These are phyloP conservation scores for Paspalum notatum DNA, from an alignment of 176 grass and related monocot species.

Conservation along the genomic window DNA sequence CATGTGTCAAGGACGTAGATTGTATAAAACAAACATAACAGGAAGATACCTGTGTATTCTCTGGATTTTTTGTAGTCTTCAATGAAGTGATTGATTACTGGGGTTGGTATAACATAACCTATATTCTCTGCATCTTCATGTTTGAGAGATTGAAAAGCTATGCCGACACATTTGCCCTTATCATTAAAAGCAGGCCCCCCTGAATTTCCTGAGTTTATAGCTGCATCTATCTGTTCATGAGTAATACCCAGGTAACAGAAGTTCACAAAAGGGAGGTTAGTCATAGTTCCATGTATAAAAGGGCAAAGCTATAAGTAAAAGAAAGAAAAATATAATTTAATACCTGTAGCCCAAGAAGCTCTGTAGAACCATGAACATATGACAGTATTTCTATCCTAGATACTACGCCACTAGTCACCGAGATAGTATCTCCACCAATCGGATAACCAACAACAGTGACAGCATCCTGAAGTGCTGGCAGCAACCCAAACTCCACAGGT, in stretches of 20 bases:
- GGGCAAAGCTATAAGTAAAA: not conserved
- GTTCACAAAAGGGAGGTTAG: not conserved
- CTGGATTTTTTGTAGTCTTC: slow-evolving; percentile 87
- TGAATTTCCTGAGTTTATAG: slow-evolving; percentile 99
- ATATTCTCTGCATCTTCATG: slow-evolving; percentile 99
- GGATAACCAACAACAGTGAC: slow-evolving; percentile 96
- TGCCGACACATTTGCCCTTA: slow-evolving; percentile 85
- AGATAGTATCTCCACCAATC: slow-evolving; percentile 98
- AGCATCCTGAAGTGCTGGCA: slow-evolving; percentile 96
- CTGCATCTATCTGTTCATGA: slow-evolving; percentile 92
- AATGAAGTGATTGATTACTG: slow-evolving; percentile 96
- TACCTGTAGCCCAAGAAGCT: slow-evolving; percentile 95
- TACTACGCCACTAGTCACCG: slow-evolving; percentile 95
- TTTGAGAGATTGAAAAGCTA: slow-evolving; percentile 99
- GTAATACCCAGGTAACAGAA: slow-evolving; percentile 28
- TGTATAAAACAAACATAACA: slow-evolving; percentile 3
- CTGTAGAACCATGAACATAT: slow-evolving; percentile 97
- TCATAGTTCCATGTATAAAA: slow-evolving; percentile 3
- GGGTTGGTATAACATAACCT: slow-evolving; percentile 96
- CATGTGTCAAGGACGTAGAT: slow-evolving; percentile 24
- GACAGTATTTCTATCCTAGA: slow-evolving; percentile 98
- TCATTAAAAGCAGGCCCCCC: slow-evolving; percentile 96
- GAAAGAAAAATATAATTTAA: slow-evolving; percentile 28
- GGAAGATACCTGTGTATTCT: slow-evolving; percentile 72
- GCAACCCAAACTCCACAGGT: slow-evolving; percentile 73